Conservation (phyloP, 73 alveolate species). For the Paramecium sexaurelia region DNA sequence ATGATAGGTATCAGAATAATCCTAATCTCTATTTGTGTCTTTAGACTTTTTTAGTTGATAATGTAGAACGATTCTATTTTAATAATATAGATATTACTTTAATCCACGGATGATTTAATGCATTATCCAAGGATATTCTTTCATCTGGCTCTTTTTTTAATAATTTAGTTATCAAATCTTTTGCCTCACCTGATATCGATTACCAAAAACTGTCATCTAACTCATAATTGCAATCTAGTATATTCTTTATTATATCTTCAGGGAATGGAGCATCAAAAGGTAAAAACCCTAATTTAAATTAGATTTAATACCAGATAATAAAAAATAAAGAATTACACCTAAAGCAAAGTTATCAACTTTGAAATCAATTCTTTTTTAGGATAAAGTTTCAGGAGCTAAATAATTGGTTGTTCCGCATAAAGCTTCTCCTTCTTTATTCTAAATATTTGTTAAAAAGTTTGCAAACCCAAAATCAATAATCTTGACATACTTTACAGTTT, state of each 20-base stretch:
- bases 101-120: constrained; percentile 60
- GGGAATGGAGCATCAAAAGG: constrained; percentile 35
- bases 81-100: not conserved
- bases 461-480: constrained; percentile 83
- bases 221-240: not conserved
- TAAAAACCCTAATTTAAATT: not conserved
- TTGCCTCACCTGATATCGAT: constrained; percentile 48
- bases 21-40: constrained; percentile 21
- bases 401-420: constrained; percentile 92
- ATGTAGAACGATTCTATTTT: not conserved
- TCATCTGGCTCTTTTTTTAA: constrained; percentile 42
- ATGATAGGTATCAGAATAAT: not conserved
- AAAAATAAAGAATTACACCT: constrained; percentile 51
- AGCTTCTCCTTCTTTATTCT: constrained; percentile 73
- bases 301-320: constrained; percentile 40
- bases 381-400: constrained; percentile 92
- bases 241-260: not conserved
- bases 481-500: constrained; percentile 65
- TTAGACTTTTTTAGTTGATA: constrained; percentile 1
- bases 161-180: constrained; percentile 52
- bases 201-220: constrained; percentile 34
- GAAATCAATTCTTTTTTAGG: constrained; percentile 75
- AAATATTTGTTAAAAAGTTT: constrained; percentile 39
- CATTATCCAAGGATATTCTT: constrained; percentile 50
- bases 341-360: constrained; percentile 41